Evolutionary conservation across 2,329 filamentous ascomycete genomes (phyloP), one percentile per base, ranked within the genome.

Genomic region (Verticillium longisporum): DNA sequence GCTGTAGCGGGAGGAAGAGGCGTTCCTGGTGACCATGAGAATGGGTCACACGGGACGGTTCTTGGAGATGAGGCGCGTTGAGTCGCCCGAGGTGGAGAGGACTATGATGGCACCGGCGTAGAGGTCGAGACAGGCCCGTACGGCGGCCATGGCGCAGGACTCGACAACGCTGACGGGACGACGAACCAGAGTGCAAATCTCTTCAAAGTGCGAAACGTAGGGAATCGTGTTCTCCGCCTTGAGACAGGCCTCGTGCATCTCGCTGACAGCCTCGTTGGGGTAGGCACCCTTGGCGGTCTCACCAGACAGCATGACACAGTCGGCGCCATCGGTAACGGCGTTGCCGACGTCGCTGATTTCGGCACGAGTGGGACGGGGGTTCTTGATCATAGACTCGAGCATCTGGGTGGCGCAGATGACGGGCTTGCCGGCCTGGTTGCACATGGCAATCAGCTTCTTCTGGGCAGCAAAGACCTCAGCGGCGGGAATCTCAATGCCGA

Each of bases 371-470:
- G 95, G 95, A 66, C 95, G 91, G 68, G 95, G 95, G 84, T 99
- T 99, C 86, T 97, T 97, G 78, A 97, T 99, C 95, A 99, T 99
- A 66, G 92, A 97, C 86, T 99, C 95, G 69, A 99, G 87, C 95
- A 99, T 99, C 84, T 99, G 95, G 50, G 95, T 99, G 63, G 95
- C 95, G 80, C 94, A 98, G 76, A 99, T 97, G 77, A 94, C 93
- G 68, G 95, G 95, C 86, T 99, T 99, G 79, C 95, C 95, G 69
- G 92, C 93, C 74, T 97, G 88, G 84, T 99, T 99, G 88, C 95
- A 99, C 88, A 98, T 98, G 80, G 95, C 93, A 78, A 99, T 99
- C 86, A 99, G 93, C 91, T 99, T 99, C 90, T 99, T 99, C 85
- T 99, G 95, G 61, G 95, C 95, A 69, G 96, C 92, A 79, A 99